A percentile compares a stretch with the other conserved stretches of the same genome.
These are phyloP conservation scores for Fusarium brachygibbosum DNA, from an alignment of 2,329 filamentous ascomycete species.

Conservation along the genomic window DNA sequence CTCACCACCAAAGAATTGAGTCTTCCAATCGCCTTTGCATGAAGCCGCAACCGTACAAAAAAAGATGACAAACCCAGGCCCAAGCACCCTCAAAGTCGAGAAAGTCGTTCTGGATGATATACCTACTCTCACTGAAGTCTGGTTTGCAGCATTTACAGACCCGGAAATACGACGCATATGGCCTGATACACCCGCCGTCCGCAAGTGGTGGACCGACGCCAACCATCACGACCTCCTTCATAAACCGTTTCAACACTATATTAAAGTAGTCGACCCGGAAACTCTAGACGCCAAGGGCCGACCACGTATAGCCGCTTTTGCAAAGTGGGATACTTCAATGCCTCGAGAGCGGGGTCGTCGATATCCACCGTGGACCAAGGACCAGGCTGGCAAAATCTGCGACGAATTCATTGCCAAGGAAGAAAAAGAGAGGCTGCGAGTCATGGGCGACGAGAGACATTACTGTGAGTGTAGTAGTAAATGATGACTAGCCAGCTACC, in stretches of 20 bases:
- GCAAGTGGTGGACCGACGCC: slow-evolving; percentile 39
- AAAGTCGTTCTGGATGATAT: slow-evolving; percentile 22
- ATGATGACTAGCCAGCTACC: neutral
- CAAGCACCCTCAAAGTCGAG: slow-evolving; percentile 10
- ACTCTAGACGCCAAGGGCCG: slow-evolving; percentile 18
- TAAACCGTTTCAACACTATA: slow-evolving; percentile 38
- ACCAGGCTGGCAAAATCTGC: slow-evolving; percentile 31
- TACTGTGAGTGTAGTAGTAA: slow-evolving; percentile 24
- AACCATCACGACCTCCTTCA: slow-evolving; percentile 29
- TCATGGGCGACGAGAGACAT: slow-evolving; percentile 35
- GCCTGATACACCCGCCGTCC: slow-evolving; percentile 38
- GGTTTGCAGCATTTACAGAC: slow-evolving; percentile 38
- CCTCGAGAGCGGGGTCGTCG: slow-evolving; percentile 31
- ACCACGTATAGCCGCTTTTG: slow-evolving; percentile 34
- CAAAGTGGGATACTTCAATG: slow-evolving; percentile 38
- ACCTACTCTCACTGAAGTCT: slow-evolving; percentile 26
- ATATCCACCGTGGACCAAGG: slow-evolving; percentile 36
- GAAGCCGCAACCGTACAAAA: neutral
- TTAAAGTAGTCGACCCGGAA: slow-evolving; percentile 35
- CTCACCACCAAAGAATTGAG: neutral
- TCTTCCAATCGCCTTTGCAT: no score
- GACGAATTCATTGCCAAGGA: slow-evolving; percentile 32
- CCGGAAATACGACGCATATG: slow-evolving; percentile 25
- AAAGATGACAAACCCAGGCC: neutral
- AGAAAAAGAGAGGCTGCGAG: slow-evolving; percentile 30